Evolutionary conservation across 1,139 yeast genomes (phyloP), one percentile per base, ranked within the genome.

Genomic region (Scheffersomyces insectosa): DNA sequence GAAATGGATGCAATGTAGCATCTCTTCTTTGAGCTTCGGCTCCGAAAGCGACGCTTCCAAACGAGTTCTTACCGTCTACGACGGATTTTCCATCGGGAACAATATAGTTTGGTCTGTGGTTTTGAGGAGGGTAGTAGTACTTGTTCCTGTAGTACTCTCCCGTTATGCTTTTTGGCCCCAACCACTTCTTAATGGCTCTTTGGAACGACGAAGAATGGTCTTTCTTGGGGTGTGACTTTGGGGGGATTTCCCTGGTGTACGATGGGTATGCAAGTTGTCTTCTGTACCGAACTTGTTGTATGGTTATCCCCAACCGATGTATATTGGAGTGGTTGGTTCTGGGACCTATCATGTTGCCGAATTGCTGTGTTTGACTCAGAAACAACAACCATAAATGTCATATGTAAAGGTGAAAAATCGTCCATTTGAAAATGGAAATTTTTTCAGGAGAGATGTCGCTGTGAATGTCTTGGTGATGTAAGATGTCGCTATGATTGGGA

Each of bases 111-210:
- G 96, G 88, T 35, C 70, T 70, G 59, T 88, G 89, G 58, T 86
- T 70, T 52, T 79, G 83, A 12, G 91, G 85, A 11, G 95, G 85
- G 52, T 77, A 75, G 56, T 79, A 83, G 65, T 88, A 87, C 60
- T 84, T 88, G 73, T 90, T 91, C 57, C 81, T 68, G 51, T 75
- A 73, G 66, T 88, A 88, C 55, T 89, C 91, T 28, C 97, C 97
- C 59, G 87, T 83, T 62, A 81, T 78, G 64, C 89, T 89, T 61
- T 75, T 80, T 31, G 95, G 95, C 3, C 98, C 98, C 45, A 89
- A 70, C 67, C 88, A 88, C 49, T 69, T 72, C 54, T 71, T 73
- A 66, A 79, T 56, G 47, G 72, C 66, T 55, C 72, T 56, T 41
- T 58, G 49, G 55, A 66, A 62, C 45, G 51, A 51, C n/a, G 59